Conservation (phyloP, 1,139 yeast genomes). For the Suhomyces taliae region DNA sequence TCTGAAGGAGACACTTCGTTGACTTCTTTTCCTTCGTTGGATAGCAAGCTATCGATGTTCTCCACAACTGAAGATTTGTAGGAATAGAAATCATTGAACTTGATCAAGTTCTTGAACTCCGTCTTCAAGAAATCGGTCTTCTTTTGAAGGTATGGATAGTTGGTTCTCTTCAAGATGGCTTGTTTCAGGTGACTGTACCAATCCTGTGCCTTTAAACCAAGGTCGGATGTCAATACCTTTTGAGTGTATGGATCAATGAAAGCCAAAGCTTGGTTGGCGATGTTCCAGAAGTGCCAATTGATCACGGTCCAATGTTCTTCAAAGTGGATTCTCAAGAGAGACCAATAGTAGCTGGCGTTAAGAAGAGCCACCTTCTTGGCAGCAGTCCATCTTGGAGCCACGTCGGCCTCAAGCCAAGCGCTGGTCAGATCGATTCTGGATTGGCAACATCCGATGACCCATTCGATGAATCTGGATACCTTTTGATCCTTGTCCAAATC, state of each 20-base stretch:
- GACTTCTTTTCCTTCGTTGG: conserved; percentile 11
- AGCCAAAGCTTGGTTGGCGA: neutral
- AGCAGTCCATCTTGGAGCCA: neutral
- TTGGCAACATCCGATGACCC: neutral
- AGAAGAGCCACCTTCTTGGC: neutral
- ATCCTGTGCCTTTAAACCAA: neutral
- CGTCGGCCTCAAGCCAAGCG: neutral
- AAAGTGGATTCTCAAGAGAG: neutral
- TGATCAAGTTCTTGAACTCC: conserved; percentile 31
- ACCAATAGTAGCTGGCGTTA: neutral
- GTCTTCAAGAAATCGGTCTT: conserved; percentile 23
- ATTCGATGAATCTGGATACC: conserved; percentile 2
- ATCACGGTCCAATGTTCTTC: neutral
- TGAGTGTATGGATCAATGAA: neutral
- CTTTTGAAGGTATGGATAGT: conserved; percentile 13
- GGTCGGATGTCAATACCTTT: neutral
- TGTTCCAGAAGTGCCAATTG: neutral
- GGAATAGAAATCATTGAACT: conserved; percentile 18
- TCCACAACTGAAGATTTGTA: conserved; percentile 17
- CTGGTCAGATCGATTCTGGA: neutral
- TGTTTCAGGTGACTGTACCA: conserved; percentile 4
- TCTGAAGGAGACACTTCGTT: neutral
- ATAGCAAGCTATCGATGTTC: conserved; percentile 24
- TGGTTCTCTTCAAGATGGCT: conserved; percentile 9
- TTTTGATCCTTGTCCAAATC: conserved; percentile 6